Conservation (phyloP, 805 yeast species). For the Pichia pseudocactophila region DNA sequence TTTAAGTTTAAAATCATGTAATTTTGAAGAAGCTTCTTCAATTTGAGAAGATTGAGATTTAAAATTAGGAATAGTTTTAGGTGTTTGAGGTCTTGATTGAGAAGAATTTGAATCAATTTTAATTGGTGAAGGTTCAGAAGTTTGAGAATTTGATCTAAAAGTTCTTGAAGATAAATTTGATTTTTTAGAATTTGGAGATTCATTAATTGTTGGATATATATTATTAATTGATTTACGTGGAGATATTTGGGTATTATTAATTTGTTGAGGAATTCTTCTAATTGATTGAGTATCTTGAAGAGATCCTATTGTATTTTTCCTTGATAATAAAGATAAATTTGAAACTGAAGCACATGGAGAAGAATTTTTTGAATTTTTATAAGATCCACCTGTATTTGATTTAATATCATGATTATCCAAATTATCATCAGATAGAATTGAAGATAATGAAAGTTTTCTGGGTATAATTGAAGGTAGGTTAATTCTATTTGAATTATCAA, state of each 20-base stretch:
- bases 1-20: slow-evolving; percentile 22
- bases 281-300: neutral
- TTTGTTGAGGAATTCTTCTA: slow-evolving; percentile 4
- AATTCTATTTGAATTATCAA: slow-evolving; percentile 8
- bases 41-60: slow-evolving; percentile 11
- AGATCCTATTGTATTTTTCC: neutral
- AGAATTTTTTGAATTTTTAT: slow-evolving; percentile 11
- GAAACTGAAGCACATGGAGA: slow-evolving; percentile 9
- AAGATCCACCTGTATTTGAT: slow-evolving; percentile 5
- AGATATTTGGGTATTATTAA: slow-evolving; percentile 7
- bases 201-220: slow-evolving; percentile 6
- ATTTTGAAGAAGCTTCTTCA: slow-evolving; percentile 23
- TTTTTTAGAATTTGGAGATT: slow-evolving; percentile 23
- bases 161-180: slow-evolving; percentile 28
- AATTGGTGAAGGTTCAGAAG: slow-evolving; percentile 21
- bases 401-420: slow-evolving; percentile 7
- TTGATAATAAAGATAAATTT: neutral
- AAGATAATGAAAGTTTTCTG: slow-evolving; percentile 16
- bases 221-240: slow-evolving; percentile 9
- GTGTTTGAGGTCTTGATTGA: slow-evolving; percentile 7
- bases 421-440: slow-evolving; percentile 12
- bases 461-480: slow-evolving; percentile 15
- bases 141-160: slow-evolving; percentile 25
- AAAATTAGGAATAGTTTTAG: slow-evolving; percentile 1
- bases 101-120: slow-evolving; percentile 7